Percentiles rank a stretch among this genome's conserved stretches.
These are phyloP conservation scores for Ustilago xerochloae DNA, from an alignment of 1,284 basidiomycete species.

Conservation along the genomic window DNA sequence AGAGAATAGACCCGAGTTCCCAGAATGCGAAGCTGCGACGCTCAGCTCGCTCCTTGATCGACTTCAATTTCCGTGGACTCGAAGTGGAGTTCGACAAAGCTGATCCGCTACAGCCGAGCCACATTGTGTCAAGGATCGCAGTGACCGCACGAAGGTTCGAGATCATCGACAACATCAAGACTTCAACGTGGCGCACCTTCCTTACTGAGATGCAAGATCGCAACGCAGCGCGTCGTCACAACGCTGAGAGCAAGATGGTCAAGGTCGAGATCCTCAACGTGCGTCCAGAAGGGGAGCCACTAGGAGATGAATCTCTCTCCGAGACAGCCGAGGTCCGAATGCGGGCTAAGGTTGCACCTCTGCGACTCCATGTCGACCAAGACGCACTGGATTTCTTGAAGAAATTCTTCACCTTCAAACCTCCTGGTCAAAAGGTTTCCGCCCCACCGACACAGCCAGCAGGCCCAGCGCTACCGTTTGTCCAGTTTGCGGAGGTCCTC, in stretches of 20 bases:
- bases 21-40: conserved; percentile 75
- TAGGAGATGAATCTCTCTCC: background rate
- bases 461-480: conserved; percentile 26
- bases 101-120: conserved; percentile 15
- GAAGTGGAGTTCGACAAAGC: conserved; percentile 70
- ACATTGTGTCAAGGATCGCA: conserved; percentile 47
- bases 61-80: conserved; percentile 80
- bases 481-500: conserved; percentile 84
- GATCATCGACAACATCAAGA: conserved; percentile 96
- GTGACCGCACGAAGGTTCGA: conserved; percentile 74
- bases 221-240: conserved; percentile 72
- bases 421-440: conserved; percentile 64
- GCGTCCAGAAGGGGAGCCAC: conserved; percentile 68
- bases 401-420: conserved; percentile 89
- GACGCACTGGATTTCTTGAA: conserved; percentile 98
- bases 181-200: conserved; percentile 98
- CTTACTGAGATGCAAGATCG: conserved; percentile 73
- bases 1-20: background rate
- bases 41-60: conserved; percentile 82
- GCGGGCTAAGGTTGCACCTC: conserved; percentile 73
- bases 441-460: background rate
- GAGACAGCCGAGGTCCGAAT: conserved; percentile 76
- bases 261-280: conserved; percentile 76
- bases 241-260: conserved; percentile 93
- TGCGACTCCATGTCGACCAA: conserved; percentile 94